phyloP scores from a whole-genome alignment of 1,139 yeast species.

The Protomyces arabidopsidicola region DNA sequence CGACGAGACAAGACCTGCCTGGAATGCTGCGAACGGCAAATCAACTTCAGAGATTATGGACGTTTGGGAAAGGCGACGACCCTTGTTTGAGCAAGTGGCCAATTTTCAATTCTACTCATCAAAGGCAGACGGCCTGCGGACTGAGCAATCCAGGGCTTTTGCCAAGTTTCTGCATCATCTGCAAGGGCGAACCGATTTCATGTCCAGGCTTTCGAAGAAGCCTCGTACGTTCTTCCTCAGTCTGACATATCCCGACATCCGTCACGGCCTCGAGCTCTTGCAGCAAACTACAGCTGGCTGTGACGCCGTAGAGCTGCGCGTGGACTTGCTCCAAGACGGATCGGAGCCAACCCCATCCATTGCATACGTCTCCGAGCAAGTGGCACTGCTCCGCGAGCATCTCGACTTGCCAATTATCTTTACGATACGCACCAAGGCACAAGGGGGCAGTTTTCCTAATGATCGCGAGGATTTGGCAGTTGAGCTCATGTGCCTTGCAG shows the following conservation, averaged over 20 bases:
- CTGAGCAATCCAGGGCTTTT: conserved; percentile 71
- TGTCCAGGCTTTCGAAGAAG: conserved; percentile 44
- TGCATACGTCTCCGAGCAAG: conserved; percentile 64
- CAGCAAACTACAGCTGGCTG: conserved; percentile 59
- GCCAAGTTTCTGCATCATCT: conserved; percentile 55
- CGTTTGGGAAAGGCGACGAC: conserved; percentile 80
- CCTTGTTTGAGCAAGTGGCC: conserved; percentile 75
- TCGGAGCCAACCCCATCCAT: conserved; percentile 36
- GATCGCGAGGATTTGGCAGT: conserved; percentile 48
- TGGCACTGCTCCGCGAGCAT: conserved; percentile 60
- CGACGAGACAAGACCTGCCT: conserved; percentile 87
- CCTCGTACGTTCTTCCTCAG: conserved; percentile 67
- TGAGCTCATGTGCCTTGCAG: conserved; percentile 55
- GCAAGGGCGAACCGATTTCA: conserved; percentile 51
- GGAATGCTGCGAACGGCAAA: conserved; percentile 35
- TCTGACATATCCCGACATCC: conserved; percentile 53
- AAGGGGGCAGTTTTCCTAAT: conserved; percentile 78
- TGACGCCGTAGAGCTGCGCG: conserved; percentile 77
- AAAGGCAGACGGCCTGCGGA: conserved; percentile 63
- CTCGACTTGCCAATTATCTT: conserved; percentile 73
- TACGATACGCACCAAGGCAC: conserved; percentile 70
- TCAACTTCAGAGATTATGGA: conserved; percentile 61
- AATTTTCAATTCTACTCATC: conserved; percentile 80
- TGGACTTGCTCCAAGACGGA: conserved; percentile 58
- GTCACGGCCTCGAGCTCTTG: conserved; percentile 44